A percentile compares a stretch with the other conserved stretches of the same genome.
phyloP scores from a whole-genome alignment of 2,329 filamentous ascomycete species.

The Pyricularia pennisetigena region DNA sequence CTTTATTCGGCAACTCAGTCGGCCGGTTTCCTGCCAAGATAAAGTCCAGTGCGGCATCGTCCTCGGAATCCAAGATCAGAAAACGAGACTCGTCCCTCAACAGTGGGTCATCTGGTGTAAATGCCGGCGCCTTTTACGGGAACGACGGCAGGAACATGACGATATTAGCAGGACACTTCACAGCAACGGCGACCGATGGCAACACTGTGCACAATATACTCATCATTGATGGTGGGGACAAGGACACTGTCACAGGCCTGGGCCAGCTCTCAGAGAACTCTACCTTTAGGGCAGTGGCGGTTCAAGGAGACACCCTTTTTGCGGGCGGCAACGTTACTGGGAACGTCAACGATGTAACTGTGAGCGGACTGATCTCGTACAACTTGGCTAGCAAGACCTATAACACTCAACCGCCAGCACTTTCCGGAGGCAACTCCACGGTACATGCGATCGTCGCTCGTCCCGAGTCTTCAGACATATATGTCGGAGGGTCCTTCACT shows the following conservation, averaged over 20 bases:
- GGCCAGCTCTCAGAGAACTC: conserved; percentile 60
- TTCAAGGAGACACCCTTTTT: conserved; percentile 60
- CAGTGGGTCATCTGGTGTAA: conserved; percentile 53
- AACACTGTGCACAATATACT: conserved; percentile 69
- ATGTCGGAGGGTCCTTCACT: conserved; percentile 78
- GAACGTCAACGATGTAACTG: conserved; percentile 45
- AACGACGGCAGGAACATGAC: conserved; percentile 67
- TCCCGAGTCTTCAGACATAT: conserved; percentile 64
- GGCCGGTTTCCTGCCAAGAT: conserved; percentile 50
- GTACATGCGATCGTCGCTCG: conserved; percentile 70
- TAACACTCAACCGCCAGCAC: conserved; percentile 61
- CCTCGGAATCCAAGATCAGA: conserved; percentile 17
- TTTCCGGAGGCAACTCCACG: conserved; percentile 58
- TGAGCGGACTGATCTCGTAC: conserved; percentile 73
- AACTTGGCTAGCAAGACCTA: conserved; percentile 59
- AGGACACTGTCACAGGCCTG: conserved; percentile 59
- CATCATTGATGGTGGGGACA: conserved; percentile 69
- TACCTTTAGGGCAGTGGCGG: conserved; percentile 61
- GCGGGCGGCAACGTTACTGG: conserved; percentile 77
- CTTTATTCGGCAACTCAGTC: conserved; percentile 45
- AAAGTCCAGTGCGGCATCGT: conserved; percentile 19
- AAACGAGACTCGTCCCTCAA: conserved; percentile 35
- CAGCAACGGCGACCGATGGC: conserved; percentile 57
- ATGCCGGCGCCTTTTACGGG: conserved; percentile 68
- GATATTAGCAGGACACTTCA: conserved; percentile 80